These are phyloP conservation scores for Saturnispora galanensis DNA, from an alignment of 805 yeast species.

Conservation along the genomic window DNA sequence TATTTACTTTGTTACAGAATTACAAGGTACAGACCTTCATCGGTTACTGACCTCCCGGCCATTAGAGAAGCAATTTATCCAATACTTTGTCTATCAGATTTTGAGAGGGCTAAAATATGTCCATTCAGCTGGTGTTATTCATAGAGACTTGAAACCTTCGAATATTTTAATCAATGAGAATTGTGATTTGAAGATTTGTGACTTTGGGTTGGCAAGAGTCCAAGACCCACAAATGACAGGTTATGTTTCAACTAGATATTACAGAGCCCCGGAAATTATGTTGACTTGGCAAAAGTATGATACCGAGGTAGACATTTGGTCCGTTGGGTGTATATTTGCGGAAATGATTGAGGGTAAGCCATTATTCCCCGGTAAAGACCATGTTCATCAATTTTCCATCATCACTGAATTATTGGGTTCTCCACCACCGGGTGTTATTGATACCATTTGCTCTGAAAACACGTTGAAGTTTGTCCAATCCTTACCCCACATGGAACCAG, in stretches of 20 bases:
- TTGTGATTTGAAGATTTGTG: conserved; percentile 74
- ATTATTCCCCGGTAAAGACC: conserved; percentile 82
- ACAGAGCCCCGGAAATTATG: conserved; percentile 80
- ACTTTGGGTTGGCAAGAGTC: conserved; percentile 64
- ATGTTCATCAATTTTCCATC: conserved; percentile 94
- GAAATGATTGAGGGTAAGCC: conserved; percentile 58
- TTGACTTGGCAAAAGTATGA: conserved; percentile 62
- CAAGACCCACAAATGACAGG: conserved; percentile 52
- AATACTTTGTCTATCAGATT: conserved; percentile 92
- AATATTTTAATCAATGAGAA: conserved; percentile 59
- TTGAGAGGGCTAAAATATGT: conserved; percentile 88
- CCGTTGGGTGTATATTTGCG: conserved; percentile 70
- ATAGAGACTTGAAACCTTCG: conserved; percentile 75
- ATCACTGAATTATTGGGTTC: conserved; percentile 89
- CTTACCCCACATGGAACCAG: conserved; percentile 86
- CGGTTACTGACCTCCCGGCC: conserved; percentile 87
- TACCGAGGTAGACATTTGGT: conserved; percentile 73
- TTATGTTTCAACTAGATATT: conserved; percentile 80
- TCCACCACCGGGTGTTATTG: conserved; percentile 93
- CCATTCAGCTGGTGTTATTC: conserved; percentile 92
- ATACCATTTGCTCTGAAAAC: conserved; percentile 92
- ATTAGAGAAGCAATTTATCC: conserved; percentile 90
- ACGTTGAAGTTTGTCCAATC: conserved; percentile 90
- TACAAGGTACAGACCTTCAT: conserved; percentile 95
- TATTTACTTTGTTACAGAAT: conserved; percentile 90